A percentile compares a stretch with the other conserved stretches of the same genome.
Conservation (phyloP, 306 rosid genomes). For the Crotalaria pallida region DNA sequence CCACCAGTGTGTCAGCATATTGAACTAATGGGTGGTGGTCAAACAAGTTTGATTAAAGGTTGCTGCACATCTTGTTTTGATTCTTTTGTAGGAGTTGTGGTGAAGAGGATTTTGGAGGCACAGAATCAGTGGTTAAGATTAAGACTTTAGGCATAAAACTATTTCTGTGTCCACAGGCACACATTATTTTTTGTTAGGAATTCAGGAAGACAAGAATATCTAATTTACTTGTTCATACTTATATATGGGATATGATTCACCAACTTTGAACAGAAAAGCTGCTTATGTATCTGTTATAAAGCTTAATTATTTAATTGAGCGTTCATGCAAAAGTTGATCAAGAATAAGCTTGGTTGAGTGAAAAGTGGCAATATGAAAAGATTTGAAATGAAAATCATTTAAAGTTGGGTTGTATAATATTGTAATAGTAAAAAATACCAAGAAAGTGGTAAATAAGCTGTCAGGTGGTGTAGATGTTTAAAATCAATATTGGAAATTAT, state of each 20-base stretch:
- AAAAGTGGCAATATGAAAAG: not conserved
- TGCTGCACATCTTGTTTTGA: slow-evolving; percentile 83
- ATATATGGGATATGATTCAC: slow-evolving; percentile 44
- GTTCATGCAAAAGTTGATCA: slow-evolving; percentile 5
- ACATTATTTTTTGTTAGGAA: slow-evolving; percentile 31
- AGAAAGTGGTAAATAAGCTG: too few relatives aligned
- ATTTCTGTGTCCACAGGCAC: slow-evolving; percentile 24
- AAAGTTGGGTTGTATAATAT: not conserved
- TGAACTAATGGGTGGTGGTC: slow-evolving; percentile 50
- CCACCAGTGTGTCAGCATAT: slow-evolving; percentile 65
- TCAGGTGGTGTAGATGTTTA: too few relatives aligned
- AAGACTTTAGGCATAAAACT: slow-evolving; percentile 44
- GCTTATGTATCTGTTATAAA: not conserved
- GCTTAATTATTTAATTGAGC: slow-evolving; percentile 8
- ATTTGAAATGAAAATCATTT: not conserved
- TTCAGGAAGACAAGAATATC: slow-evolving; percentile 43
- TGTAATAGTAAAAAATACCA: too few relatives aligned
- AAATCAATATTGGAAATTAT: not conserved
- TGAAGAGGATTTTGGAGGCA: slow-evolving; percentile 57
- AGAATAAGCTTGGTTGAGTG: not conserved
- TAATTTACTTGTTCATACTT: slow-evolving; percentile 50
- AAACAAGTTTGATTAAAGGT: slow-evolving; percentile 56
- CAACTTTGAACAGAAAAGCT: slow-evolving; percentile 14
- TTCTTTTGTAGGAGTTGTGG: slow-evolving; percentile 59
- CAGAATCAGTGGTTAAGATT: slow-evolving; percentile 57